Percentiles rank a stretch among this genome's conserved stretches.
These are phyloP conservation scores for Musa itinerans DNA, from an alignment of 176 grass and related monocot genomes.

Conservation along the genomic window DNA sequence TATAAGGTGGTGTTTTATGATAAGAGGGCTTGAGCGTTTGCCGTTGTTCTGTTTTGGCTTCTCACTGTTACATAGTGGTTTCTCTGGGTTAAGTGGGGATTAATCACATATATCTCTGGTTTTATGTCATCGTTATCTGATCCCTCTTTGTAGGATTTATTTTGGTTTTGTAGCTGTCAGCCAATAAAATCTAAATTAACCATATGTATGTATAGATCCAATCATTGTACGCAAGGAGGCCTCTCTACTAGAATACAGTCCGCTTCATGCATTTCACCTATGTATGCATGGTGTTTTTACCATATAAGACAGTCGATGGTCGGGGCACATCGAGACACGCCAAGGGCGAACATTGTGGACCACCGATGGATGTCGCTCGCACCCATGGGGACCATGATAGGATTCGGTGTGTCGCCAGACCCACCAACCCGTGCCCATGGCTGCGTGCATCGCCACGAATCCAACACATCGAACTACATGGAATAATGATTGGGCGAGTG, in stretches of 20 bases:
- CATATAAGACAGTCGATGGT: neutral
- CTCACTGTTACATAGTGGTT: slow-evolving; percentile 1
- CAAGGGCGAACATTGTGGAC: neutral
- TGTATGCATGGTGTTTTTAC: neutral
- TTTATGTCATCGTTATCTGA: neutral
- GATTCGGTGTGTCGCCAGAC: too few relatives aligned
- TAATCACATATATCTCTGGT: neutral
- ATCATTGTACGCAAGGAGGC: too few relatives aligned
- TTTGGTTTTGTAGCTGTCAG: too few relatives aligned
- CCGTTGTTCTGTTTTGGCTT: neutral
- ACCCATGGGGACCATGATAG: too few relatives aligned
- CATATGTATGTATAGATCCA: too few relatives aligned
- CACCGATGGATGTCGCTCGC: neutral
- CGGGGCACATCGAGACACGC: neutral
- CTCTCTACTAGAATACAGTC: too few relatives aligned
- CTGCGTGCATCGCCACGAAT: too few relatives aligned
- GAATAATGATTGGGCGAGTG: slow-evolving; percentile 3
- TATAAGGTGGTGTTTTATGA: neutral
- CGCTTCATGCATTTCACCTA: too few relatives aligned
- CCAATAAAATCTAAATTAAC: too few relatives aligned
- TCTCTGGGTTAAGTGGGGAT: neutral
- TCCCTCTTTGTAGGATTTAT: too few relatives aligned
- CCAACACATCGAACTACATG: neutral
- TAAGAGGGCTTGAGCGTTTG: neutral
- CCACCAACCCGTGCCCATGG: too few relatives aligned